Base-by-base conservation (phyloP, 2,329 filamentous ascomycete species). In the Alternaria hordeiaustralica region DNA sequence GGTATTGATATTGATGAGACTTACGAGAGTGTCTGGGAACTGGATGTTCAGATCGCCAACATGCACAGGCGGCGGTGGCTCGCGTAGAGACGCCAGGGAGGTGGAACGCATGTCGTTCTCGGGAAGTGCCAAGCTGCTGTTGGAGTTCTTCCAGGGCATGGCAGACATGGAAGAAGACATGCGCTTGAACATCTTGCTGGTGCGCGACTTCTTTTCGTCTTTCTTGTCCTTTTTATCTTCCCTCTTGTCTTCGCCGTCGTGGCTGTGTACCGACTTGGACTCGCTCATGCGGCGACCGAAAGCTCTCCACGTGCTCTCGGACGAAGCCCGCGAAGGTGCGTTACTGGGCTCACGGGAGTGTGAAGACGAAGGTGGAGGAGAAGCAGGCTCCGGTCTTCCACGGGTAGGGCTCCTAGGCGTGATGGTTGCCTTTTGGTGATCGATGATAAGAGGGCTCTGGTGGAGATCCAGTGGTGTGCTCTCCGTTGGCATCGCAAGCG, bases 31-130 rank as follows among this genome's bases (percentile, higher is more conserved):
- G 77, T 98, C 95, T 0, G 96, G 96, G 78, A 99, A 97, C 78
- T 99, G 96, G 11, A 98, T 92, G 73, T 99, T 98, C 67, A 99
- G 90, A 74, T 97, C 93, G 53, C 94, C 93, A 79, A 97, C 87
- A 65, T 91, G 89, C 4, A 92, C 85, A 25, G 90, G 85, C 56
- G 89, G 83, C 36, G 81, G 82, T 54, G 79, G 82, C 65, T 84
- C 82, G 9, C 78, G 70, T 13, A 79, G 69, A 18, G 72, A 76
- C 10, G 75, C 66, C 20, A 79, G 59, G 8, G 67, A 72, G 12
- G 69, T 71, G 3, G 75, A 64, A 21, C 65, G 70, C 36, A 71
- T 55, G n/a, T 78, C 73, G 21, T 81, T 75, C 65, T 83, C 83
- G 55, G 81, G 73, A 15, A 83, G 67, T 11, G 71, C 76, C 45